Evolutionary conservation across 306 rosid species (phyloP).

Genomic region (Prunus kanzakura): DNA sequence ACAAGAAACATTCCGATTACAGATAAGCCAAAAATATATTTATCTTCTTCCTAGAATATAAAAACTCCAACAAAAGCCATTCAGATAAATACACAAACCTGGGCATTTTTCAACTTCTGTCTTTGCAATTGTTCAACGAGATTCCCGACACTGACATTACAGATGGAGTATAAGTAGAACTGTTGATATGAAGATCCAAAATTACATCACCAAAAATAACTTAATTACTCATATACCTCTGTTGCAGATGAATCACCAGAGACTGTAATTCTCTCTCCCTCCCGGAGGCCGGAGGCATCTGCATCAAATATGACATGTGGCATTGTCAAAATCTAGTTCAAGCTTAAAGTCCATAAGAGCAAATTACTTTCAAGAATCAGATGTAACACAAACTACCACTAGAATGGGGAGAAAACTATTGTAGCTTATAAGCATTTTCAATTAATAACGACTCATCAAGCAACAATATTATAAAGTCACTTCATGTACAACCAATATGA

Average conservation of each 20-base stretch:
- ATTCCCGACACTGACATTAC: conserved; percentile 56
- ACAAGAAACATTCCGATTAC: not conserved
- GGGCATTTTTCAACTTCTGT: conserved; percentile 77
- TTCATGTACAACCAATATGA: not conserved
- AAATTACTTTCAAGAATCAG: not conserved
- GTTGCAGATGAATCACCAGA: conserved; percentile 65
- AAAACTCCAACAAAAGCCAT: not conserved
- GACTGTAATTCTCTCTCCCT: conserved; percentile 71
- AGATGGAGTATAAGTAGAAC: conserved; percentile 19
- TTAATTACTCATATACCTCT: conserved; percentile 52
- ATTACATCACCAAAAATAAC: conserved; percentile 12
- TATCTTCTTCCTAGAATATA: not conserved
- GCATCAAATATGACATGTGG: conserved; percentile 28
- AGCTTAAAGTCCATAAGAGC: not conserved
- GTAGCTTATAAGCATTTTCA: not conserved
- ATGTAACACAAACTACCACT: not conserved
- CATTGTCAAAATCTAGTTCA: not conserved
- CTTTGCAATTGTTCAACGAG: conserved; percentile 73
- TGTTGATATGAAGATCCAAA: conserved; percentile 13
- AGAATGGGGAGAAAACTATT: not conserved
- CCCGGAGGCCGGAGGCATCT: conserved; percentile 49
- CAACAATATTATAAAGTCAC: not conserved
- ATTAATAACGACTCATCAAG: not conserved
- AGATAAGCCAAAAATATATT: not conserved
- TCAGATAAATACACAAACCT: conserved; percentile 43